Conservation (phyloP, 257 asterid genomes). For the Gardenia jasminoides region DNA sequence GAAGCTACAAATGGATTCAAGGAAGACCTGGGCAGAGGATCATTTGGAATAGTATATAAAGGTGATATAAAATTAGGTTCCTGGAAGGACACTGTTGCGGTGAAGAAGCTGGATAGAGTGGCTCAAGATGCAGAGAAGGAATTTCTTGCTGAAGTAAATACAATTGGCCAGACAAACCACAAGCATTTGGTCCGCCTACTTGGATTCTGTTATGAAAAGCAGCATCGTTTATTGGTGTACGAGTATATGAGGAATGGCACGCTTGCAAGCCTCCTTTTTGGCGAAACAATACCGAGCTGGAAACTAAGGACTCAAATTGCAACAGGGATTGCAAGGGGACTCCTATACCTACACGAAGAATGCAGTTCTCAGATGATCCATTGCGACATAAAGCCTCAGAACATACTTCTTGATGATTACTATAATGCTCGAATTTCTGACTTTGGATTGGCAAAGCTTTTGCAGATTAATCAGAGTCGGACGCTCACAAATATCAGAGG, state of each 20-base stretch:
- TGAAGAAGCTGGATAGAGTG: conserved; percentile 35
- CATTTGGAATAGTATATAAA: background rate
- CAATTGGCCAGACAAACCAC: conserved; percentile 40
- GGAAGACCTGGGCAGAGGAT: background rate
- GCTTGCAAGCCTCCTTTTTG: conserved; percentile 27
- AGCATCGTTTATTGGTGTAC: conserved; percentile 30
- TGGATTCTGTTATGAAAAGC: conserved; percentile 34
- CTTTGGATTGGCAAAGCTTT: conserved; percentile 42
- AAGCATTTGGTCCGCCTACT: conserved; percentile 36
- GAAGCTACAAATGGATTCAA: conserved; percentile 12
- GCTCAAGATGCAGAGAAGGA: conserved; percentile 25
- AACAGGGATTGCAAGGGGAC: conserved; percentile 33
- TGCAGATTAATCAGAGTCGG: conserved; percentile 33
- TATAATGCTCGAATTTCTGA: conserved; percentile 32
- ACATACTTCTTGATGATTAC: conserved; percentile 40
- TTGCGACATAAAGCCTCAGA: conserved; percentile 44
- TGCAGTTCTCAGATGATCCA: conserved; percentile 39
- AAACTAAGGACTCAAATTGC: conserved; percentile 29
- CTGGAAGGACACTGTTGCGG: conserved; percentile 2
- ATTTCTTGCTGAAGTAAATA: conserved; percentile 39
- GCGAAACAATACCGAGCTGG: conserved; percentile 30
- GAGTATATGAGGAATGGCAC: conserved; percentile 41
- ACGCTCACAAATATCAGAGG: conserved; percentile 31
- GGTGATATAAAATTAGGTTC: background rate
- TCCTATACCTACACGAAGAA: conserved; percentile 40